Percentiles rank a stretch among this genome's conserved stretches.
These are phyloP conservation scores for Penicillium simplicissimum DNA, from an alignment of 495 filamentous ascomycete genomes.

Conservation along the genomic window DNA sequence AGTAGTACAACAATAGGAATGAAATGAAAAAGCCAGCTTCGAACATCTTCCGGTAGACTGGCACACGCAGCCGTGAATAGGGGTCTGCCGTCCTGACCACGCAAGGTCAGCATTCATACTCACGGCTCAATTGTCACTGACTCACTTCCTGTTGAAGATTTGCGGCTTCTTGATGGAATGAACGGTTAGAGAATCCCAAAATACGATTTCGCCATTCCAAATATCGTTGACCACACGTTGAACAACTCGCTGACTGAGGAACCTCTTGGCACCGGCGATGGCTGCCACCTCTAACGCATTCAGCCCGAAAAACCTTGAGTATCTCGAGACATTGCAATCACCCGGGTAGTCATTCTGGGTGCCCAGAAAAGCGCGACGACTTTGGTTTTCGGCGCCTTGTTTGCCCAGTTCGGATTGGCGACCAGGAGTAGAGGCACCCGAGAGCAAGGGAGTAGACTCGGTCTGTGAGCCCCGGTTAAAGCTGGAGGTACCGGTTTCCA, in stretches of 20 bases:
- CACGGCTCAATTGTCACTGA: background rate
- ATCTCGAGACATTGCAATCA: slow-evolving; percentile 53
- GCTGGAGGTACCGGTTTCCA: slow-evolving; percentile 28
- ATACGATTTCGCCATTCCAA: slow-evolving; percentile 89
- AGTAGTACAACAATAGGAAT: slow-evolving; percentile 83
- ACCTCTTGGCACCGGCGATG: slow-evolving; percentile 86
- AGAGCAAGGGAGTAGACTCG: slow-evolving; percentile 37
- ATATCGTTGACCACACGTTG: slow-evolving; percentile 87
- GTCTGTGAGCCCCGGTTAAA: slow-evolving; percentile 14
- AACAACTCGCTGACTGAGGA: slow-evolving; percentile 80
- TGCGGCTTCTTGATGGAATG: slow-evolving; percentile 78
- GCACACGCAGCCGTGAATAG: slow-evolving; percentile 81
- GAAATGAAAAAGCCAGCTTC: slow-evolving; percentile 83
- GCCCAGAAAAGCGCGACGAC: slow-evolving; percentile 2
- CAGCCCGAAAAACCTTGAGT: slow-evolving; percentile 68
- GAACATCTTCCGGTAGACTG: slow-evolving; percentile 88
- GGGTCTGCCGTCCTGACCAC: slow-evolving; percentile 65
- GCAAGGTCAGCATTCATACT: slow-evolving; percentile 4
- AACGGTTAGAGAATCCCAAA: slow-evolving; percentile 82
- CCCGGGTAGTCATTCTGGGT: slow-evolving; percentile 14
- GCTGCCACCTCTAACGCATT: slow-evolving; percentile 91
- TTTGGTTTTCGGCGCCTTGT: slow-evolving; percentile 12
- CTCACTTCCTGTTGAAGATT: slow-evolving; percentile 69
- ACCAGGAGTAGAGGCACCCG: slow-evolving; percentile 27
- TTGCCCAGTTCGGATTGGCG: slow-evolving; percentile 20